Evolutionary conservation across 768 basidiomycete species (phyloP).

Genomic region (Kwoniella mangroviensis): DNA sequence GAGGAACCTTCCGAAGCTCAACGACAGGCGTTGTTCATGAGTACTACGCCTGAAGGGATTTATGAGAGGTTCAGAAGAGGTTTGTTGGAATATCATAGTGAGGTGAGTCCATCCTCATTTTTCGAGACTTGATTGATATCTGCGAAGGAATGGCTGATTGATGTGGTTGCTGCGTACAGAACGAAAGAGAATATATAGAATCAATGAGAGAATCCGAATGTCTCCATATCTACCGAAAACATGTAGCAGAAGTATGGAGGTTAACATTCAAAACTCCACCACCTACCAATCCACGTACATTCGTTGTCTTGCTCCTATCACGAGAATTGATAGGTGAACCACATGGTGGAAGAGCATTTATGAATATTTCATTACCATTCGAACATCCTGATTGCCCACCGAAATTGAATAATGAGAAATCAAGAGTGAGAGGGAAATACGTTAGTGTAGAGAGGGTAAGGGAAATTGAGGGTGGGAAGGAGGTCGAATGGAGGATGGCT

Average conservation of each 20-base stretch:
- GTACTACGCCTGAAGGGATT: constrained; percentile 25
- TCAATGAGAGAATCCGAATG: constrained; percentile 40
- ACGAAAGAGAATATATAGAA: constrained; percentile 57
- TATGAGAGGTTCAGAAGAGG: constrained; percentile 48
- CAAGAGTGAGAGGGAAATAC: constrained; percentile 51
- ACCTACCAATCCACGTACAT: constrained; percentile 48
- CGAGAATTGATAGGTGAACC: constrained; percentile 35
- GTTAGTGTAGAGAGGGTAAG: constrained; percentile 52
- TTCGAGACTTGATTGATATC: neutral
- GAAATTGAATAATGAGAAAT: constrained; percentile 45
- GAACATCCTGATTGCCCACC: constrained; percentile 45
- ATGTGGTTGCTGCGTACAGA: constrained; percentile 3
- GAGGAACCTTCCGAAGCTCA: constrained; percentile 26
- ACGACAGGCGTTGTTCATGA: constrained; percentile 36
- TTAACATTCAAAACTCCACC: constrained; percentile 47
- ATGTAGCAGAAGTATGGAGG: constrained; percentile 55
- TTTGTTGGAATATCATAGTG: constrained; percentile 46
- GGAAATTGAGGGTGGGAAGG: constrained; percentile 38
- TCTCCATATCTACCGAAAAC: constrained; percentile 44
- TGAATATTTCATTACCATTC: constrained; percentile 56
- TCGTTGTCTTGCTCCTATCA: constrained; percentile 47
- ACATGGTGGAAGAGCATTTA: constrained; percentile 39
- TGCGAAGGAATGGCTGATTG: neutral
- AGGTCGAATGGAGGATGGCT: constrained; percentile 56
- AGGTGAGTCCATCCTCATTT: constrained; percentile 29